Base-by-base conservation (phyloP, 2,329 filamentous ascomycete species). In the Keithomyces neogunnii region DNA sequence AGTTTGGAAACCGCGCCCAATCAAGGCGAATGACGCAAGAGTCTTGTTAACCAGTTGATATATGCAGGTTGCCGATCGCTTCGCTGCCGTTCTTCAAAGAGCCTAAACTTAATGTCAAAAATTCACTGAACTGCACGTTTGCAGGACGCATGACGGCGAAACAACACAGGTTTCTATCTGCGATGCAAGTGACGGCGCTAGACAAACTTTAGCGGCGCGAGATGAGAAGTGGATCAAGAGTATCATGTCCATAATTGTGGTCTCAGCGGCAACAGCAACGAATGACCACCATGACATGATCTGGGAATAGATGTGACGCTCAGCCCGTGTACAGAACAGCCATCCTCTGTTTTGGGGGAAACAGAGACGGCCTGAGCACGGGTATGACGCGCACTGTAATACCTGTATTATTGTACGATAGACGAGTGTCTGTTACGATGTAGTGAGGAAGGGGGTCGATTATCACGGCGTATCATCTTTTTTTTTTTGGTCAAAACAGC, bases 331-430 rank as follows among this genome's bases (percentile, higher is more conserved):
- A 45, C 19, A 13, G 29, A 10, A 19, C 43, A 39, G 50, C 33
- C 30, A 48, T 56, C 43, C 52, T 50, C 57, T 55, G 57, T 63
- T 57, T 60, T 48, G 58, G 59, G 63, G 60, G 62, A 58, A 56
- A 53, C 54, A 53, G 51, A 51, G 57, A 50, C 49, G 5, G 13
- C 32, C n/a, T 4, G 3, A 28, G 48, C 45, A 52, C 47, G 38
- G 43, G 33, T 38, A 54, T 48, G 44, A 56, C 53, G 53, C 35
- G 57, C 59, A 58, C 60, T 61, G 59, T 67, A 68, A 67, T 63
- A 61, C 59, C 62, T 66, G 65, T 68, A 65, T 59, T 59, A 61
- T 59, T 69, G 66, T 69, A 69, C 62, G 60, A 69, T 67, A 63
- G 44, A 44, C 33, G 48, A 55, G 53, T 55, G 59, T 60, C 55